Base-by-base conservation (phyloP, 257 asterid species). In the Parsonsia alboflavescens region DNA sequence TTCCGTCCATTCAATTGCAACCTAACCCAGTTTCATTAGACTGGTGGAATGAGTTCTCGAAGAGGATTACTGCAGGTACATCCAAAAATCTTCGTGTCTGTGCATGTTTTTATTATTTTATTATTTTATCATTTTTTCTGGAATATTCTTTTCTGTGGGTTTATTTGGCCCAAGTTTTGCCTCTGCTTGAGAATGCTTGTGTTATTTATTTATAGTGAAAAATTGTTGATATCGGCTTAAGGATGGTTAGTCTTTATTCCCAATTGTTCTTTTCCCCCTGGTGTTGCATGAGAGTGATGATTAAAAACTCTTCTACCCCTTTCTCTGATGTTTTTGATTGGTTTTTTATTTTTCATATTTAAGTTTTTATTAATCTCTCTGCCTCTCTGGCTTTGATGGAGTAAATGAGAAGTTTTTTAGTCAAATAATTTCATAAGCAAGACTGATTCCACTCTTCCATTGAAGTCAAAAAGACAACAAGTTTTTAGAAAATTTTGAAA, bases 11-110 rank as follows among this genome's bases (percentile, higher is more conserved):
- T 30, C 76, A 39, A 36, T 78, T 70, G 58, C 76, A 0, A 26
- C 17, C 53, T 54, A 72, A 15, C 63, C 75, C 75, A 5, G 59
- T 48, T 30, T 64, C 80, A 1, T 33, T 75, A 26, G 85, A 81
- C 68, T 82, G 84, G 84, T 80, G 85, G 85, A 78, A 67, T 5
- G 65, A 52, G 58, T 82, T 78, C 69, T 82, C 74, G 69, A 45
- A 8, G 30, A 78, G 78, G 57, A 61, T 82, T 73, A 17, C 49
- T 44, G 84, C 76, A 76, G 49, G 57, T 68, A n/a, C 54, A 6
- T 33, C 3, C 1, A 33, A 33, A 33, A 33, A 33, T 33, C 39
- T 33, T 33, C 39, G 39, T 33, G 1, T 61, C 7, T 70, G 12
- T 70, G 76, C 76, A 70, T 58, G 80, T 70, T 69, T 41, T 68